Conservation (phyloP, 768 basidiomycete genomes). For the Auriscalpium vulgare region DNA sequence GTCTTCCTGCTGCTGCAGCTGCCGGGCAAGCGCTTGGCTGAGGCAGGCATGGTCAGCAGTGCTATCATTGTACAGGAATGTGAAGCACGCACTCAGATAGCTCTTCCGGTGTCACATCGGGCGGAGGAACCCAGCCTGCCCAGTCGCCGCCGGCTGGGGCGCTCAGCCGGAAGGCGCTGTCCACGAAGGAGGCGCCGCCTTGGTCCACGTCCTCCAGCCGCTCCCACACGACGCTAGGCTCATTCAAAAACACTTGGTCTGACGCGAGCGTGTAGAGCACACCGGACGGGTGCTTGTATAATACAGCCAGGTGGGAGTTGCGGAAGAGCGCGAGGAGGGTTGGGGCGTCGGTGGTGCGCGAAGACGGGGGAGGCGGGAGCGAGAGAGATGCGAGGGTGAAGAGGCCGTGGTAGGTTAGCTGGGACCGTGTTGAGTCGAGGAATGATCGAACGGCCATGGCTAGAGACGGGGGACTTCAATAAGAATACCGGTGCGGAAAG, state of each 20-base stretch:
- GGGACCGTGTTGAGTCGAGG: slow-evolving; percentile 65
- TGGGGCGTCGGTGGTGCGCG: slow-evolving; percentile 29
- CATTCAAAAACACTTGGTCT: slow-evolving; percentile 71
- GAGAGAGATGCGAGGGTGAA: slow-evolving; percentile 54
- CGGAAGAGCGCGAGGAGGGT: slow-evolving; percentile 81
- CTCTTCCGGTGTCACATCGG: slow-evolving; percentile 40
- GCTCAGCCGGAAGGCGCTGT: slow-evolving; percentile 54
- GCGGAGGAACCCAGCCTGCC: slow-evolving; percentile 61
- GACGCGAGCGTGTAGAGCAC: slow-evolving; percentile 80
- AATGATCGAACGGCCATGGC: slow-evolving; percentile 63
- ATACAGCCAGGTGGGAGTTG: slow-evolving; percentile 81
- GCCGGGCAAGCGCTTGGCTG: slow-evolving; percentile 63
- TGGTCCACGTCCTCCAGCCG: slow-evolving; percentile 85
- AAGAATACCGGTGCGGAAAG: too few relatives aligned
- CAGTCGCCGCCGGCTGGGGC: slow-evolving; percentile 76
- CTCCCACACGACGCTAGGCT: slow-evolving; percentile 85
- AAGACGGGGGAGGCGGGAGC: neutral
- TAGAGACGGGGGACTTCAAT: slow-evolving; percentile 21
- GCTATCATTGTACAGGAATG: neutral
- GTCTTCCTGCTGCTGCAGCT: slow-evolving; percentile 79
- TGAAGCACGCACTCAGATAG: slow-evolving; percentile 48
- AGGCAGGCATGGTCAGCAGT: neutral
- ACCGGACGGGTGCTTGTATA: slow-evolving; percentile 51
- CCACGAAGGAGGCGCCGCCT: slow-evolving; percentile 67
- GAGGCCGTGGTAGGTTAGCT: slow-evolving; percentile 83